These are phyloP conservation scores for Dictyostelium citrinum DNA, from an alignment of 78 protist genomes.

Conservation along the genomic window DNA sequence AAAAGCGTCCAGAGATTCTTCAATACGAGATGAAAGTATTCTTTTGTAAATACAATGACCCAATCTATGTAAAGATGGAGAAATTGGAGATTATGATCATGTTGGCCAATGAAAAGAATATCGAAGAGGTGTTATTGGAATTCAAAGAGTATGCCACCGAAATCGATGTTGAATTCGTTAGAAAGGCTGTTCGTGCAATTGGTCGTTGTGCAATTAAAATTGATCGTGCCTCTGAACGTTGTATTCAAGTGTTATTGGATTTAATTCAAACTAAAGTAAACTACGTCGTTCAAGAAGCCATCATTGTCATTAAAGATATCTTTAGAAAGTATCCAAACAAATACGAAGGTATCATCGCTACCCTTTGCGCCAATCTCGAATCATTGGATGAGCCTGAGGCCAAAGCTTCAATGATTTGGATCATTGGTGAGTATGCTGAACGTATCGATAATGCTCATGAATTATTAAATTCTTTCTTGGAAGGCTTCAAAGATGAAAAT, in stretches of 20 bases:
- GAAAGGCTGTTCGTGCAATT: conserved; percentile 97
- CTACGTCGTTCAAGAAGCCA: conserved; percentile 99
- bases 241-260: conserved; percentile 95
- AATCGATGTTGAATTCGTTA: conserved; percentile 98
- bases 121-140: conserved; percentile 95
- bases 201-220: conserved; percentile 98
- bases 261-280: conserved; percentile 97
- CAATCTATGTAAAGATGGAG: conserved; percentile 99
- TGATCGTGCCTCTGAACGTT: conserved; percentile 86
- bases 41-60: conserved; percentile 99
- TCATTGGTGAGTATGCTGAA: conserved; percentile 99
- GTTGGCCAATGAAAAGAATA: conserved; percentile 94
- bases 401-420: conserved; percentile 99
- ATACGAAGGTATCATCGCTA: conserved; percentile 98
- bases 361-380: conserved; percentile 98
- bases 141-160: conserved; percentile 97
- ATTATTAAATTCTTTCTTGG: conserved; percentile 92
- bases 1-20: conserved; percentile 93
- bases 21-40: conserved; percentile 93
- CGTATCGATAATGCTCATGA: conserved; percentile 99
- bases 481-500: conserved; percentile 92
- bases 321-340: conserved; percentile 97
- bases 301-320: conserved; percentile 98
- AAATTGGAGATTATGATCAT: conserved; percentile 98
- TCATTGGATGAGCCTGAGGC: conserved; percentile 99